Conservation (phyloP, 768 basidiomycete genomes). For the Tremella fuciformis region DNA sequence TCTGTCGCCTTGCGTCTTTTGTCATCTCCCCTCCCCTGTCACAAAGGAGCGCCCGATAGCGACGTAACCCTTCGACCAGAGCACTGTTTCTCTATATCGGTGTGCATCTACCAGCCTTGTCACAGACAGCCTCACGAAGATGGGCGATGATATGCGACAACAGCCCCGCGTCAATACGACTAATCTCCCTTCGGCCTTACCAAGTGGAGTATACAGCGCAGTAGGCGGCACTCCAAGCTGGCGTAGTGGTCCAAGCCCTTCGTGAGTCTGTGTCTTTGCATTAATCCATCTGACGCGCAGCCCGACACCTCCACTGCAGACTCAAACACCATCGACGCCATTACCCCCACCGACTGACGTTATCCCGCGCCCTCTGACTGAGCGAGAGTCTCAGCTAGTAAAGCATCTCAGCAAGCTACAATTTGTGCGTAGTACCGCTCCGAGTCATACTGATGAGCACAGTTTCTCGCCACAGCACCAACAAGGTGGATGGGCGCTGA, state of each 20-base stretch:
- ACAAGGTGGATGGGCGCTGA: slow-evolving; percentile 30
- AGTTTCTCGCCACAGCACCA: slow-evolving; percentile 48
- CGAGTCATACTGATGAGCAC: not conserved
- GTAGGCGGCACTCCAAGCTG: not conserved
- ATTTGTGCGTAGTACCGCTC: slow-evolving; percentile 31
- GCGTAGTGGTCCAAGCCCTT: slow-evolving; percentile 5
- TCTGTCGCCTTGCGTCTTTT: too few species aligned
- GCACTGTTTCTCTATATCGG: too few species aligned
- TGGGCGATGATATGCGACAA: too few species aligned
- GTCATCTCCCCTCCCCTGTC: too few species aligned
- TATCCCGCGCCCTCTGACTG: slow-evolving; percentile 31
- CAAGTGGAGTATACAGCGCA: not conserved
- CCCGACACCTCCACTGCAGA: not conserved
- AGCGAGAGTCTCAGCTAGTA: slow-evolving; percentile 32
- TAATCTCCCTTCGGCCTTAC: too few species aligned
- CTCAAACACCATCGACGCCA: slow-evolving; percentile 13
- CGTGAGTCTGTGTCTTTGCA: not conserved
- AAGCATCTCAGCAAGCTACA: slow-evolving; percentile 39
- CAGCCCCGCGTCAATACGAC: too few species aligned
- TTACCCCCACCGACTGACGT: slow-evolving; percentile 33
- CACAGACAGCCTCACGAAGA: too few species aligned
- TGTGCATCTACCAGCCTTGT: too few species aligned
- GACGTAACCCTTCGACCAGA: too few species aligned
- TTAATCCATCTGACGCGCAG: not conserved
- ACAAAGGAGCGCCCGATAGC: too few species aligned